Evolutionary conservation across 2,329 filamentous ascomycete genomes (phyloP).

Genomic region (Beauveria medogensis): DNA sequence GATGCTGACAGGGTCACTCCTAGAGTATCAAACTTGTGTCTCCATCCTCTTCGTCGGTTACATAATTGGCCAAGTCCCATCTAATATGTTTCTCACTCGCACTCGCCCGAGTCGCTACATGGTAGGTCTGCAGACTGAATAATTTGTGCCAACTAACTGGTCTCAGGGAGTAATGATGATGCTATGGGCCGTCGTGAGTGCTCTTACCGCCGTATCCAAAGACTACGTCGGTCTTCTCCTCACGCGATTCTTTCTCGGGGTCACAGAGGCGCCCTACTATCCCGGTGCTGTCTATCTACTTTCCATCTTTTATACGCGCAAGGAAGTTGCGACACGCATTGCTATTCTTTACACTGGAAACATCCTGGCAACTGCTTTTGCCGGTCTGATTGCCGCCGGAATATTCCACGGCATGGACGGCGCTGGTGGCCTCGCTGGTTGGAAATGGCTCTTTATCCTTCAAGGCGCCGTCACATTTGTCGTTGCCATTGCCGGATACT

Average conservation of each 20-base stretch:
- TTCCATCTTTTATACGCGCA: constrained; percentile 51
- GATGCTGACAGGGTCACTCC: not conserved
- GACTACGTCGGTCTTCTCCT: constrained; percentile 42
- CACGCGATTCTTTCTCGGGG: constrained; percentile 35
- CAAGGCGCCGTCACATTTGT: constrained; percentile 40
- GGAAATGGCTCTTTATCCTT: constrained; percentile 60
- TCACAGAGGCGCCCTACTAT: constrained; percentile 44
- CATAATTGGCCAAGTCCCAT: constrained; percentile 22
- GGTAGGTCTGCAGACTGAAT: not conserved
- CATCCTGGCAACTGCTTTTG: constrained; percentile 60
- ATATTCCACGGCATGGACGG: constrained; percentile 40
- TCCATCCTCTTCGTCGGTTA: constrained; percentile 20
- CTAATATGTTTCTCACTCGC: constrained; percentile 26
- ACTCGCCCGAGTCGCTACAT: constrained; percentile 33
- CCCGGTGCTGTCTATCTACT: constrained; percentile 39
- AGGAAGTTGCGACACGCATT: constrained; percentile 55
- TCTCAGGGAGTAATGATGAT: constrained; percentile 34
- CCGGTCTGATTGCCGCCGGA: constrained; percentile 51
- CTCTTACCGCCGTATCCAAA: constrained; percentile 37
- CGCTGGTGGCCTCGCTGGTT: constrained; percentile 46
- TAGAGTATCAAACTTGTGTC: constrained; percentile 19
- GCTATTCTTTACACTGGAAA: constrained; percentile 52
- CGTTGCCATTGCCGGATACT: constrained; percentile 16
- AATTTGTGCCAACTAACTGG: not conserved
- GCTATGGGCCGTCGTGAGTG: constrained; percentile 39